Evolutionary conservation across 2,329 filamentous ascomycete species (phyloP).

Genomic region (Colletotrichum sp.): DNA sequence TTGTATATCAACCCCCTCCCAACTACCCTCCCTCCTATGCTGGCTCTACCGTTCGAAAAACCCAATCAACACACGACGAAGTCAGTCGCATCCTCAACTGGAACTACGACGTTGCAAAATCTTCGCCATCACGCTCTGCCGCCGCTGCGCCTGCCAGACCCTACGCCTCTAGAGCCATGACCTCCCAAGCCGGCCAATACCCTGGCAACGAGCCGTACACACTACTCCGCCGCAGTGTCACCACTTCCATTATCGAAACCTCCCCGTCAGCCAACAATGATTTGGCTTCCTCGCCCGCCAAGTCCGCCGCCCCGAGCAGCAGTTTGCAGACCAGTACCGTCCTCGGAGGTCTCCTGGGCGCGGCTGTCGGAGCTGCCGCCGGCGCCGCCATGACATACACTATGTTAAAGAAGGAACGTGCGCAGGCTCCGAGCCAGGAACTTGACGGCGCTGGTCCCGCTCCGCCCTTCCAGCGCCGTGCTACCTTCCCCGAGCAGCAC

Average conservation of each 20-base stretch:
- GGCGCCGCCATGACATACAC: constrained; percentile 70
- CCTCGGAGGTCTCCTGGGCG: constrained; percentile 78
- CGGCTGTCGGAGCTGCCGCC: constrained; percentile 77
- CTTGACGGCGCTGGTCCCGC: constrained; percentile 33
- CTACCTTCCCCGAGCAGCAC: constrained; percentile 47
- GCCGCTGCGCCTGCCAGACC: background rate
- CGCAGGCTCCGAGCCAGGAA: constrained; percentile 43
- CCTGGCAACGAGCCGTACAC: constrained; percentile 28
- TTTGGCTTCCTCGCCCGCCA: constrained; percentile 28
- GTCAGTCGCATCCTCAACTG: constrained; percentile 52
- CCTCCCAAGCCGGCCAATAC: constrained; percentile 24
- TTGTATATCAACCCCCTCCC: constrained; percentile 60
- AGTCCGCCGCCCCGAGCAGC: constrained; percentile 16
- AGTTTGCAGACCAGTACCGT: constrained; percentile 64
- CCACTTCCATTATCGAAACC: constrained; percentile 36
- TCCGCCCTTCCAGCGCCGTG: constrained; percentile 45
- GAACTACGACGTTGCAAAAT: constrained; percentile 49
- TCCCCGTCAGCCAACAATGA: constrained; percentile 16
- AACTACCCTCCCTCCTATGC: constrained; percentile 37
- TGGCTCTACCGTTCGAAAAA: constrained; percentile 37
- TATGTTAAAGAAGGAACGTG: constrained; percentile 66
- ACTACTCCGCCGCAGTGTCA: constrained; percentile 36
- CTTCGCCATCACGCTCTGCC: background rate
- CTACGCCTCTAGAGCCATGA: constrained; percentile 19
- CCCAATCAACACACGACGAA: constrained; percentile 42